phyloP scores from a whole-genome alignment of 441 rosid species.

The Gossypium armourianum region DNA sequence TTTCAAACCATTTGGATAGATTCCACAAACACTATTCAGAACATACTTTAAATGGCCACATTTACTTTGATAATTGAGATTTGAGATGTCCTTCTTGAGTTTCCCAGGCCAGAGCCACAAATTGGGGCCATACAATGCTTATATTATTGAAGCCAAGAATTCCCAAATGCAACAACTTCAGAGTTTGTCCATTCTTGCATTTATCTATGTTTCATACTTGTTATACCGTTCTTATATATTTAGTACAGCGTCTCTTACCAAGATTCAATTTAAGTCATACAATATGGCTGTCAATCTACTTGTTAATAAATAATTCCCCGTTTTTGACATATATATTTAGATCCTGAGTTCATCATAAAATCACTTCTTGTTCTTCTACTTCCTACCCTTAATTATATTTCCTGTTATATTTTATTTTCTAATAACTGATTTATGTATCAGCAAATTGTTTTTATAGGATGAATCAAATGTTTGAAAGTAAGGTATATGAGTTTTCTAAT shows the following conservation, averaged over 20 bases:
- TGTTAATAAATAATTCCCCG: not conserved
- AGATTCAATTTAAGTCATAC: not conserved
- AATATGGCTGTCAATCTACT: not conserved
- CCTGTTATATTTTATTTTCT: not conserved
- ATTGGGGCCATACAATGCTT: not conserved
- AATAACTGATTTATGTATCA: not conserved
- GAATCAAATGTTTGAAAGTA: not conserved
- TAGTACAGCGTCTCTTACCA: not conserved
- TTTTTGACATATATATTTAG: not conserved
- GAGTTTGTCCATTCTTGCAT: not conserved
- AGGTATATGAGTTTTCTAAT: not conserved
- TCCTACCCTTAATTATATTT: not conserved
- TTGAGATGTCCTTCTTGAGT: not conserved
- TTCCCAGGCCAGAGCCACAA: not conserved
- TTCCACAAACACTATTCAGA: not conserved
- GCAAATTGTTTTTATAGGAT: not conserved
- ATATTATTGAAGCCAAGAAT: not conserved
- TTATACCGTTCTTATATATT: not conserved
- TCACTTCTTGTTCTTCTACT: constrained; percentile 1
- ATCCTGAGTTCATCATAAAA: not conserved
- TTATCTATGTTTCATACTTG: not conserved
- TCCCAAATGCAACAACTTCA: not conserved
- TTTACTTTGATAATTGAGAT: not conserved
- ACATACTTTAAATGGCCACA: not conserved
- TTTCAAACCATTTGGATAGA: not conserved